Evolutionary conservation across 768 basidiomycete genomes (phyloP), one percentile per base, ranked within the genome.

Genomic region (Tubosaeta brunneosetosa): DNA sequence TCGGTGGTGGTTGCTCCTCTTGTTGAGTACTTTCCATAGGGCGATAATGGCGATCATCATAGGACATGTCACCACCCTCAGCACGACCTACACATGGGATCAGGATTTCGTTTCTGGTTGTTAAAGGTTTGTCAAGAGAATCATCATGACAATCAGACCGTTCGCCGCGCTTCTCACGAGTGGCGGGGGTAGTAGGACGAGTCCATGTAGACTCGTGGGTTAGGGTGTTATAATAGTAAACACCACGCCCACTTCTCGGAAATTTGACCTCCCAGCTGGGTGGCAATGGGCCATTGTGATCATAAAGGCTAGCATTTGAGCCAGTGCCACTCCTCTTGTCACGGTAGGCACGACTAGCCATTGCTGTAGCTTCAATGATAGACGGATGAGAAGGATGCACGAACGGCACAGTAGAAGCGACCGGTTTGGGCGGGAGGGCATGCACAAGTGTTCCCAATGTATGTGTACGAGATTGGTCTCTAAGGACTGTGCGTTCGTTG

Each of bases 341-440:
- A 42, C 76, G 71, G 49, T 72, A 71, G 53, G 56, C 45, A 56
- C 74, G 66, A 55, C 74, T 70, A n/a, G 73, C 74, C 83, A 85
- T 85, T 36, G 81, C 74, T 59, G 81, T 81, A 54, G 81, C 82
- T 59, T 79, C 77, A 61, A 81, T 79, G 61, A 81, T 79, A 49
- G 77, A 79, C 48, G 80, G 75, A 56, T 81, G 76, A 65, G 82
- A 78, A 44, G 79, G 76, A 57, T 81, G 74, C 46, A 81, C 66
- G 63, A 77, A 79, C 51, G 79, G 76, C 47, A 79, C 75, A 55
- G 60, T 75, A 42, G 76, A 71, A 42, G 77, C 71, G 31, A 78
- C 72, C 43, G 85, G 85, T 66, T 86, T 87, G 3, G 85, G 80
- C 17, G 85, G 85, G 16, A 87, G 73, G 27, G 83, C 83, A 62